A percentile compares a stretch with the other conserved stretches of the same genome.
Conservation (phyloP, 148 eudicot species). For the Diospyros lotus region DNA sequence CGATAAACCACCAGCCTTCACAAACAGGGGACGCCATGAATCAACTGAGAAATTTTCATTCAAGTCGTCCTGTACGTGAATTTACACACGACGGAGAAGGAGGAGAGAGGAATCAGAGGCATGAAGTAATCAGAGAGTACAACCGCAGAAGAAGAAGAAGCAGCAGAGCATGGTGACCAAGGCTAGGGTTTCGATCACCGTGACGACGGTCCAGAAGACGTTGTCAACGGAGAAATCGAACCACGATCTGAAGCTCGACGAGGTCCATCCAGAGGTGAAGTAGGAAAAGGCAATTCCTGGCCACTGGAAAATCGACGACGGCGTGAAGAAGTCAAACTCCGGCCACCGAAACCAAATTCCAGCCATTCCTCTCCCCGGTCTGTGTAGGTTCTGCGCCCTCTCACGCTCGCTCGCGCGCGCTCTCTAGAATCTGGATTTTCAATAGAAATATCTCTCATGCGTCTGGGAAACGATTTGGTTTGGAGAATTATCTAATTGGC, state of each 20-base stretch:
- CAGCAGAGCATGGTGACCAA: slow-evolving; percentile 42
- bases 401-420: too few relatives aligned
- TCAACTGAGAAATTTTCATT: too few relatives aligned
- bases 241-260: slow-evolving; percentile 36
- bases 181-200: slow-evolving; percentile 44
- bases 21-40: too few relatives aligned
- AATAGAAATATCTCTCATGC: too few relatives aligned
- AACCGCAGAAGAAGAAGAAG: slow-evolving; percentile 57
- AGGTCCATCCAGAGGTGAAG: slow-evolving; percentile 14
- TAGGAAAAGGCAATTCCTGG: slow-evolving; percentile 26
- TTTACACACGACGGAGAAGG: too few relatives aligned
- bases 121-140: slow-evolving; percentile 37
- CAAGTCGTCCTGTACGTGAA: too few relatives aligned
- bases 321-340: slow-evolving; percentile 20
- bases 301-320: slow-evolving; percentile 36
- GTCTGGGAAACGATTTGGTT: too few relatives aligned
- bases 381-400: background rate
- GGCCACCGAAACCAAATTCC: slow-evolving; percentile 28
- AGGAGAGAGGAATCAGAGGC: background rate
- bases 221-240: slow-evolving; percentile 45
- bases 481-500: too few relatives aligned
- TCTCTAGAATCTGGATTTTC: background rate
- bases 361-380: slow-evolving; percentile 13
- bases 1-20: too few relatives aligned
- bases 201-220: slow-evolving; percentile 40